Conservation (phyloP, 345 rosid genomes). For the Jatropha curcas region DNA sequence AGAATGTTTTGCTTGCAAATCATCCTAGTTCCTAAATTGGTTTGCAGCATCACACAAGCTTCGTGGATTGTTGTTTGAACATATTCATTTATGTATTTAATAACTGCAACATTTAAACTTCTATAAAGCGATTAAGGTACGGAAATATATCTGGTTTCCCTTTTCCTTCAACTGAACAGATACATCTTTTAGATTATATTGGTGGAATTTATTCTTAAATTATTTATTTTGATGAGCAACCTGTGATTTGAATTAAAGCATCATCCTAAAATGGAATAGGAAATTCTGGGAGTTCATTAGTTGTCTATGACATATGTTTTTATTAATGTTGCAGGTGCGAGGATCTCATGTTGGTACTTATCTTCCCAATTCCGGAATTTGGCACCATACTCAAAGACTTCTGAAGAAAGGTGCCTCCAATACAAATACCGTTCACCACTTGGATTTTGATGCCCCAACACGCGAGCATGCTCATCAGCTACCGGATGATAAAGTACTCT, state of each 20-base stretch:
- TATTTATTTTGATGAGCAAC: neutral
- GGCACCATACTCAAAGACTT: conserved; percentile 91
- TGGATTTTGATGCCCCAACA: conserved; percentile 99
- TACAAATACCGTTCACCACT: conserved; percentile 69
- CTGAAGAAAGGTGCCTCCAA: conserved; percentile 61
- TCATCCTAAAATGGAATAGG: neutral
- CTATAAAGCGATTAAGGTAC: neutral
- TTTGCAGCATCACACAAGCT: neutral
- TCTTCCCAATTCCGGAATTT: conserved; percentile 91
- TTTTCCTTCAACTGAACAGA: neutral
- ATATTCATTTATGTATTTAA: neutral
- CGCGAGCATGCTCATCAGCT: conserved; percentile 84
- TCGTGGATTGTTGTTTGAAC: neutral
- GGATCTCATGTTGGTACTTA: conserved; percentile 97
- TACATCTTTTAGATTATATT: neutral
- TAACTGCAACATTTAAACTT: neutral
- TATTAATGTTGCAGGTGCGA: conserved; percentile 54
- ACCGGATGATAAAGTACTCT: conserved; percentile 76
- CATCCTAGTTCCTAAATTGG: neutral
- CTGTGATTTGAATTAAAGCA: conserved; percentile 6
- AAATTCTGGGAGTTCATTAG: neutral
- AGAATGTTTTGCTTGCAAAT: neutral
- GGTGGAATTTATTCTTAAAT: neutral
- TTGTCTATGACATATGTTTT: conserved; percentile 10
- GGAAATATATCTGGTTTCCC: neutral